These are phyloP conservation scores for Podila clonocystis DNA, from an alignment of 192 early-diverging fungal genomes.

Conservation along the genomic window DNA sequence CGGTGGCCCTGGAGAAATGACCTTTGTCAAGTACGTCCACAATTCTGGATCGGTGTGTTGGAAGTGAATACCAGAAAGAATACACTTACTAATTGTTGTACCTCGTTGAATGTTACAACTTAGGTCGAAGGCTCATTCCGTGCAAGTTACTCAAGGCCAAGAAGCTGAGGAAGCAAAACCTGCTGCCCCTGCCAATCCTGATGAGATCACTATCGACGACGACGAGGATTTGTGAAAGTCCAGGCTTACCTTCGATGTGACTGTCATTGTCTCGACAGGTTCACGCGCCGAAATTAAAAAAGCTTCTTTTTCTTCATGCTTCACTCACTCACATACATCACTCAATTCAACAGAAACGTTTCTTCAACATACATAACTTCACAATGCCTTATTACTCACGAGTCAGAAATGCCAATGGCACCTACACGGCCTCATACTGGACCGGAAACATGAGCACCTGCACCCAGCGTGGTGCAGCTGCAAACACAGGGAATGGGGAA, in stretches of 20 bases:
- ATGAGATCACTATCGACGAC: slow-evolving; percentile 75
- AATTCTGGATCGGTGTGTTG: background rate
- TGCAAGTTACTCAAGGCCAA: slow-evolving; percentile 31
- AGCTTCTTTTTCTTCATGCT: background rate
- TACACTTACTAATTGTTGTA: background rate
- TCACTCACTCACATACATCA: background rate
- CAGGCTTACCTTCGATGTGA: slow-evolving; percentile 1
- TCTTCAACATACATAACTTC: too few species aligned
- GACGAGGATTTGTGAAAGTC: slow-evolving; percentile 63
- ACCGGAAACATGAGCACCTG: too few species aligned
- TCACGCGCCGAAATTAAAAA: too few species aligned
- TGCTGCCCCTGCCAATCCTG: slow-evolving; percentile 61
- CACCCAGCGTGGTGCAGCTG: too few species aligned
- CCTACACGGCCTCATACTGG: too few species aligned
- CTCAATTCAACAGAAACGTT: background rate
- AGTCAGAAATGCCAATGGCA: too few species aligned
- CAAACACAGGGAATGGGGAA: too few species aligned
- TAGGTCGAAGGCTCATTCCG: slow-evolving; percentile 44
- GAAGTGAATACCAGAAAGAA: background rate
- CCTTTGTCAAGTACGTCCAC: slow-evolving; percentile 46
- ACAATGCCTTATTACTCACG: too few species aligned
- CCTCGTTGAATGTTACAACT: background rate
- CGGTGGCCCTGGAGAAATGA: slow-evolving; percentile 48
- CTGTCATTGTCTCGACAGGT: background rate
- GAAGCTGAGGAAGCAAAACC: slow-evolving; percentile 18